Evolutionary conservation across 2,329 filamentous ascomycete species (phyloP).

Genomic region (Bipolaris victoriae): DNA sequence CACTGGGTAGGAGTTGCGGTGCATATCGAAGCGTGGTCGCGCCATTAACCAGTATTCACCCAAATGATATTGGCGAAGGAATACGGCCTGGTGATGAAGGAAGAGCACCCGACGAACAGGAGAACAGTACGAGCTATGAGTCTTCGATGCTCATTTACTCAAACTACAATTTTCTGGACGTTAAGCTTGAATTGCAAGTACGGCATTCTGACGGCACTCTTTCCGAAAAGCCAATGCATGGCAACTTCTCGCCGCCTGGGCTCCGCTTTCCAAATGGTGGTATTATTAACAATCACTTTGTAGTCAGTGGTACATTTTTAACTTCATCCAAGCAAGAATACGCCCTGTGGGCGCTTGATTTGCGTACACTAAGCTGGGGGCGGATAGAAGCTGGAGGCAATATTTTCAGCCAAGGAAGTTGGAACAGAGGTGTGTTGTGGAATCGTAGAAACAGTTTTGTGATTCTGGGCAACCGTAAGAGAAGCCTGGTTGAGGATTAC

Average conservation of each 20-base stretch:
- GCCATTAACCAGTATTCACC: conserved; percentile 72
- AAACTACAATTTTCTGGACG: conserved; percentile 98
- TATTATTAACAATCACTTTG: conserved; percentile 93
- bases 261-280: conserved; percentile 95
- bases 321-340: conserved; percentile 99
- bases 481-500: conserved; percentile 95
- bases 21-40: conserved; percentile 96
- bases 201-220: conserved; percentile 82
- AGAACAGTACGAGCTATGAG: conserved; percentile 48
- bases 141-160: conserved; percentile 93
- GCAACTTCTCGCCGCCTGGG: conserved; percentile 85
- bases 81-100: conserved; percentile 51
- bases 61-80: conserved; percentile 70
- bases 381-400: conserved; percentile 91
- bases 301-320: conserved; percentile 95
- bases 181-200: conserved; percentile 93
- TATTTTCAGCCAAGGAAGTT: conserved; percentile 95
- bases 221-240: conserved; percentile 86
- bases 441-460: conserved; percentile 93
- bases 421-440: conserved; percentile 96
- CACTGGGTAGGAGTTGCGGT: conserved; percentile 88
- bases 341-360: conserved; percentile 91
- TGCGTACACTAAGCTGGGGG: conserved; percentile 88
- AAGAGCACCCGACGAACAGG: conserved; percentile 40
- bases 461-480: conserved; percentile 89